Percentiles rank a stretch among this genome's conserved stretches.
Conservation (phyloP, 2,329 filamentous ascomycete species). For the Calonectria pauciramosa region DNA sequence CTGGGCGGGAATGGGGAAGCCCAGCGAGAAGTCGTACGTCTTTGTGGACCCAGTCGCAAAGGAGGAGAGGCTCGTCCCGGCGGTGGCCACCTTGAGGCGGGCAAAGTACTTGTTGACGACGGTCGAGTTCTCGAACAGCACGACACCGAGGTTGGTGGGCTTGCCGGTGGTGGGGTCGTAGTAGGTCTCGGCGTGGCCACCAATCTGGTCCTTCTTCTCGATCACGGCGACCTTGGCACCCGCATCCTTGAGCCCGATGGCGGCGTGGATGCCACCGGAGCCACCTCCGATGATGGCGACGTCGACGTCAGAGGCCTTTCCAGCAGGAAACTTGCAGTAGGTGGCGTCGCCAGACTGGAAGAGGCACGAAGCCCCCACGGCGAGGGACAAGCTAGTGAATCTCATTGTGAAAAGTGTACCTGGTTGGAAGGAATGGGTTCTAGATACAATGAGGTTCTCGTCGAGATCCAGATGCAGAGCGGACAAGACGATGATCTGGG, state of each 20-base stretch:
- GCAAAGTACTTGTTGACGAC: slow-evolving; percentile 33
- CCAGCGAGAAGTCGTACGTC: slow-evolving; percentile 35
- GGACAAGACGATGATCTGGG: neutral
- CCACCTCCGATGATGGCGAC: slow-evolving; percentile 36
- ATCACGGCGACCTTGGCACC: slow-evolving; percentile 36
- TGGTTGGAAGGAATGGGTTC: neutral
- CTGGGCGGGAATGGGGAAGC: slow-evolving; percentile 32
- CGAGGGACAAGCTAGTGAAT: neutral
- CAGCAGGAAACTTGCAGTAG: neutral
- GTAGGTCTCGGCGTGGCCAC: slow-evolving; percentile 40
- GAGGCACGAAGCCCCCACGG: neutral
- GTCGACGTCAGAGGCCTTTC: slow-evolving; percentile 31
- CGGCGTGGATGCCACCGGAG: slow-evolving; percentile 34
- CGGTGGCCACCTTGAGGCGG: slow-evolving; percentile 23
- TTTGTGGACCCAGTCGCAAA: neutral
- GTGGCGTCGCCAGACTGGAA: neutral
- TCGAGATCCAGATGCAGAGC: neutral
- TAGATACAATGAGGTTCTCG: neutral
- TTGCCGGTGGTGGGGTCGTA: slow-evolving; percentile 24
- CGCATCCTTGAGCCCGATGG: slow-evolving; percentile 37
- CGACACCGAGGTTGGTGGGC: slow-evolving; percentile 32
- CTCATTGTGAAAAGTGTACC: neutral
- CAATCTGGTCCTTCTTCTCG: slow-evolving; percentile 37
- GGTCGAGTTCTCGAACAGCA: slow-evolving; percentile 28
- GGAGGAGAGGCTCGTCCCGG: neutral